These are phyloP conservation scores for Ogataea henricii DNA, from an alignment of 805 yeast species.

Conservation along the genomic window DNA sequence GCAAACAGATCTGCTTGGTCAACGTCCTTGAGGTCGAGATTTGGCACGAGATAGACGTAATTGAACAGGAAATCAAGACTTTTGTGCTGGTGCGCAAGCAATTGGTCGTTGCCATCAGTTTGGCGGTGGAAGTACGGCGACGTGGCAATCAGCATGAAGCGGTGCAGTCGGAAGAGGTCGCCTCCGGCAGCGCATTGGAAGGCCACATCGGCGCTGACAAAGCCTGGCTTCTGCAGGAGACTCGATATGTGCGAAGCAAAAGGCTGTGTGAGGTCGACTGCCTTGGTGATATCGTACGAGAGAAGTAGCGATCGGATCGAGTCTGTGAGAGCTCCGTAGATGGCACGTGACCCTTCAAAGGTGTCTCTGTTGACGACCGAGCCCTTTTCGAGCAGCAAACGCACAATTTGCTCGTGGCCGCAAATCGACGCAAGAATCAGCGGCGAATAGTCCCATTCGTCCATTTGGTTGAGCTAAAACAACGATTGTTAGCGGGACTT, in stretches of 20 bases:
- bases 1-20: constrained; percentile 33
- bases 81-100: constrained; percentile 21
- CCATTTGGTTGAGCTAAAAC: constrained; percentile 51
- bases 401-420: constrained; percentile 71
- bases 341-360: constrained; percentile 75
- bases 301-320: constrained; percentile 58
- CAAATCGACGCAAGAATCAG: constrained; percentile 71
- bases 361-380: constrained; percentile 80
- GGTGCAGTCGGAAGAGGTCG: constrained; percentile 35
- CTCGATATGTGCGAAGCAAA: constrained; percentile 70
- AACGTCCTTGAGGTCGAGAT: constrained; percentile 34
- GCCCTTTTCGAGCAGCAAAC: constrained; percentile 60
- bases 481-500: background rate
- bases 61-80: constrained; percentile 37
- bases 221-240: constrained; percentile 33
- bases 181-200: constrained; percentile 23
- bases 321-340: constrained; percentile 77
- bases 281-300: constrained; percentile 65
- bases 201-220: constrained; percentile 37
- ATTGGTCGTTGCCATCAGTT: background rate
- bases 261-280: constrained; percentile 67
- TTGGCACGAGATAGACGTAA: constrained; percentile 30
- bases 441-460: constrained; percentile 76
- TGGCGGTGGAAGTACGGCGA: constrained; percentile 5
- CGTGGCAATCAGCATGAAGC: constrained; percentile 41